phyloP scores from a whole-genome alignment of 1,139 yeast species.

The Saccharomyces hybrid region DNA sequence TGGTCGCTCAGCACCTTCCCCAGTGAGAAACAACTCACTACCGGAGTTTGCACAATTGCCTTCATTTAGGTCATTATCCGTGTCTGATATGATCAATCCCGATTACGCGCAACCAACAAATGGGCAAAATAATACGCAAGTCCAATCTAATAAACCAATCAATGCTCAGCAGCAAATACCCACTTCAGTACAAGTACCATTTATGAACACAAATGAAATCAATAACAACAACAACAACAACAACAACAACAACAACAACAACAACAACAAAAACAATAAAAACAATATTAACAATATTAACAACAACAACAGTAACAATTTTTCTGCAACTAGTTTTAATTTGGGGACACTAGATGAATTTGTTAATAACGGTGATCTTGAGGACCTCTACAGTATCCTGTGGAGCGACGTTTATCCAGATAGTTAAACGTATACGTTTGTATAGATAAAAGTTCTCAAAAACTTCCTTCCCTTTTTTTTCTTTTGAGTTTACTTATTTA shows the following conservation, averaged over 20 bases:
- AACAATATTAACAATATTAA: too few relatives aligned
- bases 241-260: neutral
- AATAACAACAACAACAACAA: neutral
- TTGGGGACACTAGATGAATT: constrained; percentile 30
- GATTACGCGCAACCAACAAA: neutral
- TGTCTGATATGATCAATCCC: neutral
- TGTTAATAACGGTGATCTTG: constrained; percentile 24
- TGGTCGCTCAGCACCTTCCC: neutral
- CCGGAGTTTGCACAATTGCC: constrained; percentile 1
- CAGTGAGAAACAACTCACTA: neutral
- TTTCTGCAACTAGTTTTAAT: constrained; percentile 15
- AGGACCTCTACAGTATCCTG: constrained; percentile 23
- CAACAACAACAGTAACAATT: neutral
- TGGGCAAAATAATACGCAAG: neutral
- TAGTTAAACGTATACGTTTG: neutral
- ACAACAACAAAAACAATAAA: neutral
- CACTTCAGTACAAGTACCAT: neutral
- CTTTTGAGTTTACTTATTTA: too few relatives aligned
- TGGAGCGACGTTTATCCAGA: constrained; percentile 28
- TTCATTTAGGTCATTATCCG: neutral
- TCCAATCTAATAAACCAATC: neutral
- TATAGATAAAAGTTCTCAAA: neutral
- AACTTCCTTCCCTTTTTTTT: too few relatives aligned
- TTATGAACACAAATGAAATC: neutral
- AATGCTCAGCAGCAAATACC: neutral